Base-by-base conservation (phyloP, 208 protist species). In the Trypanosoma theileri region DNA sequence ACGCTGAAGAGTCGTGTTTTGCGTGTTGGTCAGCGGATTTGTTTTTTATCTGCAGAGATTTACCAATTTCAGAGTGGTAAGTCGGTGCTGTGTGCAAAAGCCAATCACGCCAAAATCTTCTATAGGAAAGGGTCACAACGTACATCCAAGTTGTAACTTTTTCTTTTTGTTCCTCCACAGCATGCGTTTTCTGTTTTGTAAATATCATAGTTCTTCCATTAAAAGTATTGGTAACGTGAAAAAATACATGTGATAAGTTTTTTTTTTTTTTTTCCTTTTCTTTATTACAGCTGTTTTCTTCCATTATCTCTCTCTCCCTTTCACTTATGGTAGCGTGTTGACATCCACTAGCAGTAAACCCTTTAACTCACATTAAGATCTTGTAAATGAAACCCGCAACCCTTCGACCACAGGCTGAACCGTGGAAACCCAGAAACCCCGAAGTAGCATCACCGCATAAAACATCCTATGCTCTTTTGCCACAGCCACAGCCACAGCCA, bases 401-500 rank as follows among this genome's bases (percentile, higher is more conserved):
- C 28, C 73, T 86, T 28, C 85, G 70, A 65, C 75, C 77, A 1
- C 57, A 84, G 57, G 84, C 84, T 10, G 86, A 86, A 67, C 82
- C 84, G 22, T 93, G 86, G 86, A 73, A 75, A 59, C 83, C 86
- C 0, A 44, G 41, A 42, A 69, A 53, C 22, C 21, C 55, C 4
- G 21, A 41, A 31, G 61, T 59, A 57, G 42, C 52, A 74, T 46
- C 41, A 19, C 73, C 46, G 19, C 64, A 66, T 24, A 57, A 46
- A 44, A 22, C 22, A 66, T 21, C 55, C 21, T 58, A 75, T 75
- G 50, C 56, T 76, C 0, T 62, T n/a, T 22, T 44, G 3, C n/a
- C 8, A 13, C 41, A 10, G 0, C 59, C 11, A 58, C 57, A 56
- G 28, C 61, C 58, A 50, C 51, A 58, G 68, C 51, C 57, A 54